These are phyloP conservation scores for Elaphomyces granulatus DNA, from an alignment of 495 filamentous ascomycete genomes.

Conservation along the genomic window DNA sequence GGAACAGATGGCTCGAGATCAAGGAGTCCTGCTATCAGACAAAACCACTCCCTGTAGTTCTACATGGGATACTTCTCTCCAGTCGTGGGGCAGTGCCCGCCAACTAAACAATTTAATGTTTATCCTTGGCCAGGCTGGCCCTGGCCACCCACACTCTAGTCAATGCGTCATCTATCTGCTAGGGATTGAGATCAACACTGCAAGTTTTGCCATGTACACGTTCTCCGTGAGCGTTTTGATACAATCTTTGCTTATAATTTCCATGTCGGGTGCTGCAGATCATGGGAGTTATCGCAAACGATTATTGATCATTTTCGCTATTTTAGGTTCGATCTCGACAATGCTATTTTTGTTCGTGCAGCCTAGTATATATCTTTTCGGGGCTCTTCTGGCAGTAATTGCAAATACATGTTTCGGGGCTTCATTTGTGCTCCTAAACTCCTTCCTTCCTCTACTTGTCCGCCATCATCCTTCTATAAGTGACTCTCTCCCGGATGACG, in stretches of 20 bases:
- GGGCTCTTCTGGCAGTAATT: conserved; percentile 68
- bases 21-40: conserved; percentile 69
- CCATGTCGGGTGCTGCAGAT: conserved; percentile 90
- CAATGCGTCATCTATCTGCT: conserved; percentile 77
- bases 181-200: conserved; percentile 82
- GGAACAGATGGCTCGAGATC: conserved; percentile 83
- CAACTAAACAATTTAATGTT: neutral
- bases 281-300: conserved; percentile 88
- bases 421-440: conserved; percentile 74
- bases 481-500: neutral
- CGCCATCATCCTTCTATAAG: conserved; percentile 49
- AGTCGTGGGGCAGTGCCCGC: neutral
- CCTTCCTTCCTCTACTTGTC: conserved; percentile 68
- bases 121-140: conserved; percentile 19
- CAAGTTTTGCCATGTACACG: conserved; percentile 96
- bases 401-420: conserved; percentile 84
- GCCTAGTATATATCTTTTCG: conserved; percentile 61
- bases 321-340: conserved; percentile 61
- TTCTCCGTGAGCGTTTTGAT: conserved; percentile 84
- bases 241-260: conserved; percentile 81
- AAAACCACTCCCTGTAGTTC: conserved; percentile 53
- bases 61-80: conserved; percentile 25
- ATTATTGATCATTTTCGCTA: conserved; percentile 69
- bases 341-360: conserved; percentile 80
- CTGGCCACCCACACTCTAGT: conserved; percentile 20